Base-by-base conservation (phyloP, 306 rosid genomes). In the Rosa lucieae region DNA sequence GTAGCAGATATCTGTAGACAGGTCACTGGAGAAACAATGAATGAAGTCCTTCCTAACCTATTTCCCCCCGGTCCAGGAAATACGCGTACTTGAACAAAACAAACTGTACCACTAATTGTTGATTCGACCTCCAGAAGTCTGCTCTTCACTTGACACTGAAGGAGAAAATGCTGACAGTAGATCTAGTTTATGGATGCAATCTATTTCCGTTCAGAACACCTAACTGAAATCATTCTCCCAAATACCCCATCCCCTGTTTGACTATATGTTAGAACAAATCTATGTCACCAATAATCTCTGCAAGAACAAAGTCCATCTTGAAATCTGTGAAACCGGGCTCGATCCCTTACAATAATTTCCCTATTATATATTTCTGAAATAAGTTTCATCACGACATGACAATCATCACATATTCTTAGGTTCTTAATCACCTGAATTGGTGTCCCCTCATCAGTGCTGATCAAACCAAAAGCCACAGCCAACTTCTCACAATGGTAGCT, bases 401-500 rank as follows among this genome's bases (percentile, higher is more conserved):
- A 90, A 67, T 94, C 97, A 68, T 79, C 84, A 69, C 98, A 94
- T 74, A 94, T 94, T 79, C 98, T 88, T 52, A 94, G 96, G 86
- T 90, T 94, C 87, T 94, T 94, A 74, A 90, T 92, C 75, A 94
- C 96, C 73, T 88, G 96, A 82, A 94, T 87, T 32, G 93, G 84
- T 73, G 91, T 79, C 61, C 87, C 93, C 49, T 88, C 96, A 29
- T 47, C 46, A 42, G 93, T 92, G 82, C 93, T 85, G 65, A 89
- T 89, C 82, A 94, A 90, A 69, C 97, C 94, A 81, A 87, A 92
- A 35, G 97, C 98, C 76, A 94, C 93, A 5, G 94, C 98, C 72
- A 94, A 83, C 89, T 92, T 94, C 87, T 94, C 98, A 76, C 94
- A 89, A 78, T 94, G 98, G 81, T 90, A 87, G 84, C 87, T 82